These are phyloP conservation scores for Talaromyces funiculosus DNA, from an alignment of 2,329 filamentous ascomycete genomes.

Conservation along the genomic window DNA sequence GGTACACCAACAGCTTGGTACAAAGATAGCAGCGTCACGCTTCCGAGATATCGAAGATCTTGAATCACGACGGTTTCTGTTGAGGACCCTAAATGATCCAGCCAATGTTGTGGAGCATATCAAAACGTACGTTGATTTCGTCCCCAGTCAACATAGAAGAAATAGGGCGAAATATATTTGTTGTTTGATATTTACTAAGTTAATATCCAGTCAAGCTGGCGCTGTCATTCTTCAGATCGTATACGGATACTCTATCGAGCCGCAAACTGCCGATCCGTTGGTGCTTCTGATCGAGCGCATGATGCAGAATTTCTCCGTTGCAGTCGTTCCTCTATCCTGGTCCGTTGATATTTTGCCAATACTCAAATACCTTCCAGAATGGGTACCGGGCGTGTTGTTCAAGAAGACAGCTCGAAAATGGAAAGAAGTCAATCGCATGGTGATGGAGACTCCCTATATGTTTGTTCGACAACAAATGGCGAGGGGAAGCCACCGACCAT, in stretches of 20 bases:
- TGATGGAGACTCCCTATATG: slow-evolving; percentile 36
- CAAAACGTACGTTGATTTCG: slow-evolving; percentile 25
- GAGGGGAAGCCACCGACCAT: slow-evolving; percentile 24
- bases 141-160: too few species aligned
- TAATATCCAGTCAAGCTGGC: slow-evolving; percentile 20
- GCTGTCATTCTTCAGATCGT: slow-evolving; percentile 39
- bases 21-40: slow-evolving; percentile 32
- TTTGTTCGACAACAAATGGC: slow-evolving; percentile 38
- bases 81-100: slow-evolving; percentile 37
- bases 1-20: slow-evolving; percentile 41
- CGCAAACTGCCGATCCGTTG: slow-evolving; percentile 37
- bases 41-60: slow-evolving; percentile 41
- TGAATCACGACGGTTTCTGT: slow-evolving; percentile 41
- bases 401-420: slow-evolving; percentile 37
- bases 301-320: slow-evolving; percentile 37
- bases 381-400: slow-evolving; percentile 43
- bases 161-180: too few species aligned
- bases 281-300: slow-evolving; percentile 37
- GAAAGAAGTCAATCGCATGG: slow-evolving; percentile 25
- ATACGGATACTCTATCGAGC: slow-evolving; percentile 43
- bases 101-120: slow-evolving; percentile 38
- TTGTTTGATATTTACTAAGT: too few species aligned
- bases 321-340: slow-evolving; percentile 39
- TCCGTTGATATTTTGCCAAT: slow-evolving; percentile 42
- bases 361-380: slow-evolving; percentile 39